Evolutionary conservation across 1,139 yeast species (phyloP), one percentile per base, ranked within the genome.

Genomic region (Trichomonascaceae sp.): DNA sequence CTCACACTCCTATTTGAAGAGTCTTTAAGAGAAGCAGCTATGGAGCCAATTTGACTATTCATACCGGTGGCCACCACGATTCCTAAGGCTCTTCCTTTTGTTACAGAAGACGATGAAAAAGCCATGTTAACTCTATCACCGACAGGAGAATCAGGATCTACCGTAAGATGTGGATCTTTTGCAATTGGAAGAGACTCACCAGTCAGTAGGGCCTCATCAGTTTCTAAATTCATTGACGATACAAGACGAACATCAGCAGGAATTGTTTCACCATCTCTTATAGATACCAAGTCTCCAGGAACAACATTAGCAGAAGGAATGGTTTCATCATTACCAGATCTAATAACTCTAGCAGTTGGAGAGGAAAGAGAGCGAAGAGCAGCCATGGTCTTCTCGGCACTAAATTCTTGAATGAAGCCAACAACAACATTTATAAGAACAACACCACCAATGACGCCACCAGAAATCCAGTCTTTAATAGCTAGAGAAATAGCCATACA

Each of bases 301-400:
- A 85, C 93, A 30, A 86, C 82, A n/a, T 79, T 82, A 55, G 77
- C 80, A 0, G 91, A 83, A 10, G 85, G 79, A 43, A 87, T 74
- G 1, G 83, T 81, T 24, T 69, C 64, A 58, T 82, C 84, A 38
- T 74, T 74, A 47, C 89, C 90, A 61, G 81, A 74, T 68, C 95
- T 77, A 53, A 82, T 74, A 12, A 83, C 89, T 52, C 80, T 74
- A 0, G 95, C 93, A 3, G 86, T 79, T 13, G 95, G 91, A 1
- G 91, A 82, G 52, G 87, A 79, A 56, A 87, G 76, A 2, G 83
- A 78, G 57, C 82, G 76, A 53, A 87, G 77, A 0, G 91, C 83
- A 38, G 85, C 88, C 90, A 87, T 86, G 1, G 95, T 86, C 67
- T 84, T 81, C 62, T 86, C 93, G 1, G 95, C 95, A 57, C 81